phyloP scores from a whole-genome alignment of 2,329 filamentous ascomycete species.

The Dryadomyces sulphureus region DNA sequence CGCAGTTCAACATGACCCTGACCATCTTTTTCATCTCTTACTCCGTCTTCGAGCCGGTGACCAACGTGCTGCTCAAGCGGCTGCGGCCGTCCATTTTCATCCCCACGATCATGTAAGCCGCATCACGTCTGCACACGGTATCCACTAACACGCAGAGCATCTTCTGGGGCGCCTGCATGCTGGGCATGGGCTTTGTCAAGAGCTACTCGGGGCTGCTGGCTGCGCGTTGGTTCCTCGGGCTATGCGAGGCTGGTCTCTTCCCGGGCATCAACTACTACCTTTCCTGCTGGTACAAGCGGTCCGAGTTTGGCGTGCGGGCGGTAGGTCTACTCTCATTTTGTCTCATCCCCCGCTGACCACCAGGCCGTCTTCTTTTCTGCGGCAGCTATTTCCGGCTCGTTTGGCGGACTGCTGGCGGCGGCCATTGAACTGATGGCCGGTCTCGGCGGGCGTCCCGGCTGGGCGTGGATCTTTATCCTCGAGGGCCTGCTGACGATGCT shows the following conservation, averaged over 20 bases:
- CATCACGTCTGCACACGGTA: background rate
- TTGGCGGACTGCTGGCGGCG: conserved; percentile 54
- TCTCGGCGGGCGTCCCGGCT: conserved; percentile 34
- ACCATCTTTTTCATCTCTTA: conserved; percentile 85
- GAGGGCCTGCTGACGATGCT: conserved; percentile 54
- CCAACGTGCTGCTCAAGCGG: conserved; percentile 67
- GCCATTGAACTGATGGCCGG: conserved; percentile 54
- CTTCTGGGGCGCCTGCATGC: conserved; percentile 54
- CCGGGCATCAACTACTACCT: conserved; percentile 57
- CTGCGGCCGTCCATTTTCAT: conserved; percentile 66
- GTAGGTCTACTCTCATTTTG: conserved; percentile 7
- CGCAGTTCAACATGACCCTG: conserved; percentile 58
- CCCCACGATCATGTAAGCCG: conserved; percentile 58
- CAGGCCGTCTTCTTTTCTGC: conserved; percentile 65
- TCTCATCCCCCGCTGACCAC: conserved; percentile 8
- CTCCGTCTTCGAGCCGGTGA: conserved; percentile 60
- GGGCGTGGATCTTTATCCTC: conserved; percentile 50
- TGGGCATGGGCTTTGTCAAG: conserved; percentile 50
- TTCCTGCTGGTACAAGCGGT: conserved; percentile 64
- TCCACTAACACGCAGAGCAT: conserved; percentile 23
- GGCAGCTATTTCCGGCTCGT: conserved; percentile 60
- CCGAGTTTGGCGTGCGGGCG: conserved; percentile 57
- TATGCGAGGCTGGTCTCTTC: conserved; percentile 63
- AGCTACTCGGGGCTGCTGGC: conserved; percentile 52
- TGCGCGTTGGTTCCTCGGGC: conserved; percentile 55